Evolutionary conservation across 23 red algal genomes (phyloP).

Genomic region (Gracilaria gracilis): DNA sequence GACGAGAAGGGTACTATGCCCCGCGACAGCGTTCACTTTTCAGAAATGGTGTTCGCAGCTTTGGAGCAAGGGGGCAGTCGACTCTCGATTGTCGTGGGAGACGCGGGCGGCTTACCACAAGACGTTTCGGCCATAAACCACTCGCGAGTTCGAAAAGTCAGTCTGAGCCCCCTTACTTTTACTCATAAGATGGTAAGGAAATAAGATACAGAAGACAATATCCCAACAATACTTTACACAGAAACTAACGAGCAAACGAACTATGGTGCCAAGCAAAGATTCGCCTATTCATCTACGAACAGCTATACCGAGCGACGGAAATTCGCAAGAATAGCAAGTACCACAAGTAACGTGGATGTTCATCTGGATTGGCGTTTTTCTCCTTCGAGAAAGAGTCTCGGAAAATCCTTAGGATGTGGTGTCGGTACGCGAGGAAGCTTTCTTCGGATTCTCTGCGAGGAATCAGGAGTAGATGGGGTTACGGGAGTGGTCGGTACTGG

Average conservation of each 20-base stretch:
- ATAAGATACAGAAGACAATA: background rate
- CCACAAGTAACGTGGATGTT: conserved; percentile 59
- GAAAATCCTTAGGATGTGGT: conserved; percentile 56
- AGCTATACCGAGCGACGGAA: conserved; percentile 88
- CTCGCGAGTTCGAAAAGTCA: conserved; percentile 44
- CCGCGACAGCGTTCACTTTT: conserved; percentile 66
- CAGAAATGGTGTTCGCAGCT: conserved; percentile 55
- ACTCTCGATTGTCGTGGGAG: conserved; percentile 83
- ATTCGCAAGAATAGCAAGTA: conserved; percentile 84
- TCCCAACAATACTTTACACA: conserved; percentile 15
- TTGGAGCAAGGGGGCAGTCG: conserved; percentile 61
- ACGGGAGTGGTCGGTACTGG: conserved; percentile 25
- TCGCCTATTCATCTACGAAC: conserved; percentile 87
- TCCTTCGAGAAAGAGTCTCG: conserved; percentile 21
- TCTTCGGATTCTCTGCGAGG: conserved; percentile 15
- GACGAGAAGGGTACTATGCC: conserved; percentile 59
- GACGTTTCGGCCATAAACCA: background rate
- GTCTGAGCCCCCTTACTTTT: conserved; percentile 84
- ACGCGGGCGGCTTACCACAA: conserved; percentile 64
- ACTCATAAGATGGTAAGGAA: conserved; percentile 87
- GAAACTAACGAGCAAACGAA: conserved; percentile 2
- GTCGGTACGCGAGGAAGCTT: conserved; percentile 50
- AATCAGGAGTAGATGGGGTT: conserved; percentile 18
- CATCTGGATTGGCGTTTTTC: conserved; percentile 21
- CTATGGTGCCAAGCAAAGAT: conserved; percentile 13